Evolutionary conservation across 352 stramenopile species (phyloP), one percentile per base, ranked within the genome.

Genomic region (Phytophthora sojae): DNA sequence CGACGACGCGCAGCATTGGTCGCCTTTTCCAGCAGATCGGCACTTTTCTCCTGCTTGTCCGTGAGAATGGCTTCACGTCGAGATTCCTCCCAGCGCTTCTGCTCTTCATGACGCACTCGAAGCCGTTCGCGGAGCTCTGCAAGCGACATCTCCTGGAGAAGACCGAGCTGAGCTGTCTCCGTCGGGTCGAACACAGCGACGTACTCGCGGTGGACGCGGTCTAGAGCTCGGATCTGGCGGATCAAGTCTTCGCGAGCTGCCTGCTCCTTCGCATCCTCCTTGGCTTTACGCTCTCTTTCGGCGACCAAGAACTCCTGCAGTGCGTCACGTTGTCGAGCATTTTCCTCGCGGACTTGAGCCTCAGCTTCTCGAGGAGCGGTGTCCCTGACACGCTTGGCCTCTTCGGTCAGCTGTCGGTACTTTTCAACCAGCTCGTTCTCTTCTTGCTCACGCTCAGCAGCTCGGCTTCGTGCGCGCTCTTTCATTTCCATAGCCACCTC

Each of bases 81-180:
- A 35, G 84, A 65, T 8, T 84, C 81, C 64, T 98, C 84, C 77
- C 85, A 88, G 19, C 85, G 80, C 11, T 86, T 74, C 52, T 96
- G 82, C 35, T 93, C 73, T 4, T 78, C 69, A 69, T 96, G 81
- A 50, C 91, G 93, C 19, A 95, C 86, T 21, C 91, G 75, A n/a
- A 98, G 72, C 1, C 93, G 83, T 59, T 96, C 92, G 12, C 81
- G 77, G 0, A 96, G 78, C 57, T 98, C 94, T 0, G 91, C 74
- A 4, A 98, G 77, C 14, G 88, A 97, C 94, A 98, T 98, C 64
- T 98, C 94, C 19, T 97, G 87, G 11, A 98, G 79, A 4, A 98
- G 52, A 0, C 93, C 92, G 17, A 97, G 75, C 37, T 96, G 89
- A 17, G 81, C 77, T 14, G 82, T 97, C 69, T 96, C 87, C 2